A percentile compares a stretch with the other conserved stretches of the same genome.
Conservation (phyloP, 192 early-diverging fungal genomes). For the Coemansia sp. region DNA sequence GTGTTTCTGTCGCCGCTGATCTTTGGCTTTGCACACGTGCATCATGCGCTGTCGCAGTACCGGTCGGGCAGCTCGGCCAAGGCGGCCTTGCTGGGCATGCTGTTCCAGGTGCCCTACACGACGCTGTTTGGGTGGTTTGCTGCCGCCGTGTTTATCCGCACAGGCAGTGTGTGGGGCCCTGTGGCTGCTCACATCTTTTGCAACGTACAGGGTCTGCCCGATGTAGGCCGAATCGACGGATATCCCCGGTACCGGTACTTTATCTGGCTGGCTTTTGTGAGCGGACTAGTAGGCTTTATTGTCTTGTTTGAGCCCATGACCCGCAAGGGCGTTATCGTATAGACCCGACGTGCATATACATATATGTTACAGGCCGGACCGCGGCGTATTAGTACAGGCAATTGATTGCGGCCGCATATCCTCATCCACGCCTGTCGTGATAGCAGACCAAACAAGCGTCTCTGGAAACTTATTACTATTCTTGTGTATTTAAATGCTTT, state of each 20-base stretch:
- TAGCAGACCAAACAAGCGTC: too few relatives aligned
- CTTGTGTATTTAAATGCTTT: background rate
- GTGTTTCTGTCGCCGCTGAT: constrained; percentile 32
- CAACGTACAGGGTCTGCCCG: constrained; percentile 33
- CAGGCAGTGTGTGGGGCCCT: constrained; percentile 19
- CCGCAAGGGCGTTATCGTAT: constrained; percentile 7
- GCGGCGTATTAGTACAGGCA: too few relatives aligned
- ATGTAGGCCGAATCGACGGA: background rate
- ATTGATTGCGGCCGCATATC: too few relatives aligned
- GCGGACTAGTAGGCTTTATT: constrained; percentile 12
- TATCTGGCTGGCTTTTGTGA: constrained; percentile 25
- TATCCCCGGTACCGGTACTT: constrained; percentile 4
- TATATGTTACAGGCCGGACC: too few relatives aligned
- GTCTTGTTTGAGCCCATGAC: constrained; percentile 48
- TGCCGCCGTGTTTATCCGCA: constrained; percentile 17
- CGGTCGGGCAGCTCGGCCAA: background rate
- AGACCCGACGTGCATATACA: too few relatives aligned
- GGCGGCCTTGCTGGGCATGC: background rate
- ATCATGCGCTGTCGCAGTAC: constrained; percentile 14
- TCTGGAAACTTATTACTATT: too few relatives aligned
- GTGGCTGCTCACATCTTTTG: constrained; percentile 29
- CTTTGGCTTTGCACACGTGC: constrained; percentile 39
- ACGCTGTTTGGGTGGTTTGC: constrained; percentile 43
- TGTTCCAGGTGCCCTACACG: constrained; percentile 35
- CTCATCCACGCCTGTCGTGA: too few relatives aligned